phyloP scores from a whole-genome alignment of 2,329 filamentous ascomycete species.

The Verticillium zaregamsianum region DNA sequence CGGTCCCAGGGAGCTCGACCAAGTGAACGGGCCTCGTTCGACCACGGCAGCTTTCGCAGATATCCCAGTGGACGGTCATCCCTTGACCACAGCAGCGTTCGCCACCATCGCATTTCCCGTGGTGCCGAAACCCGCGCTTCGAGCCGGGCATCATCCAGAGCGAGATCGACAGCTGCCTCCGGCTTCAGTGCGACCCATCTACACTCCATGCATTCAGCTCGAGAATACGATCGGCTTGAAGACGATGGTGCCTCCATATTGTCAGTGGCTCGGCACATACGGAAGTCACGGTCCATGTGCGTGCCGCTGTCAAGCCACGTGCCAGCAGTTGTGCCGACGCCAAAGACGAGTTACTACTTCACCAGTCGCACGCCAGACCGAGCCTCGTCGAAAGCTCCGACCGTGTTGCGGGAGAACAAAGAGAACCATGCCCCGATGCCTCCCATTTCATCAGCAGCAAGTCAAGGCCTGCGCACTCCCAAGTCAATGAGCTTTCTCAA shows the following conservation, averaged over 20 bases:
- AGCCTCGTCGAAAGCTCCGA: not conserved
- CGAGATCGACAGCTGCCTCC: not conserved
- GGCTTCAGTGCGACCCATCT: constrained; percentile 5
- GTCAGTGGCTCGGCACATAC: constrained; percentile 44
- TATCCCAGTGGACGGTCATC: not conserved
- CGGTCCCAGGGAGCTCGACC: not conserved
- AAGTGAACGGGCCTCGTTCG: not conserved
- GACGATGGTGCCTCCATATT: constrained; percentile 43
- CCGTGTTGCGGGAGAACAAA: not conserved
- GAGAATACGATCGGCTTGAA: constrained; percentile 17
- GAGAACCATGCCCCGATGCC: not conserved
- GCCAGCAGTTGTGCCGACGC: constrained; percentile 1
- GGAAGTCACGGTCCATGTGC: constrained; percentile 54
- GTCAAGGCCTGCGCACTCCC: constrained; percentile 33
- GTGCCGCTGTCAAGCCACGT: constrained; percentile 20
- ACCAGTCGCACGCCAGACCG: not conserved
- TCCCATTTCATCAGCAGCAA: not conserved
- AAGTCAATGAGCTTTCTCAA: constrained; percentile 54
- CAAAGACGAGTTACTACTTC: constrained; percentile 7
- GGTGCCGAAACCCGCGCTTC: constrained; percentile 1
- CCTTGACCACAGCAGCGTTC: not conserved
- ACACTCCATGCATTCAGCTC: constrained; percentile 4
- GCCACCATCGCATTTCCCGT: constrained; percentile 1
- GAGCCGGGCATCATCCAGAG: not conserved
- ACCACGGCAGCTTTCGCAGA: not conserved